A percentile compares a stretch with the other conserved stretches of the same genome.
phyloP scores from a whole-genome alignment of 2,329 filamentous ascomycete species.

The Pseudogymnoascus sp. region DNA sequence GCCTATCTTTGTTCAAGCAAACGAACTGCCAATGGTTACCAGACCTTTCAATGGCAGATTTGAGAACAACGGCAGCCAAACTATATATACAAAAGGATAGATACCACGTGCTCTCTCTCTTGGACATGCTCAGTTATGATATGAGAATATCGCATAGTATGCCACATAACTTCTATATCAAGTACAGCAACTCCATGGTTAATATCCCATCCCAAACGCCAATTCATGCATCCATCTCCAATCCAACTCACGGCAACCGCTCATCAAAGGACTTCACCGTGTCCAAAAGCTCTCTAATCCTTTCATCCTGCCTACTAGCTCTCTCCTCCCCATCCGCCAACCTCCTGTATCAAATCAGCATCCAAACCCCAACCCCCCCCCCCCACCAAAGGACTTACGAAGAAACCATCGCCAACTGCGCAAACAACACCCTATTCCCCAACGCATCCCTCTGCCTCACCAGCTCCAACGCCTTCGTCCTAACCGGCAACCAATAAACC shows the following conservation, averaged over 20 bases:
- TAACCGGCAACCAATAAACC: slow-evolving; percentile 37
- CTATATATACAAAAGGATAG: background rate
- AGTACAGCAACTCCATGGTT: background rate
- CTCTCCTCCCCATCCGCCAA: slow-evolving; percentile 21
- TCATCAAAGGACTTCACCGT: slow-evolving; percentile 19
- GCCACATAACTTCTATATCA: background rate
- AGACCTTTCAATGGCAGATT: background rate
- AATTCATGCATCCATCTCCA: background rate
- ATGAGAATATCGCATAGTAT: background rate
- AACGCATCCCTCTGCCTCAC: slow-evolving; percentile 38
- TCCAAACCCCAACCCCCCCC: background rate
- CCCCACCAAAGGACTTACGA: slow-evolving; percentile 26
- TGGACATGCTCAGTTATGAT: background rate
- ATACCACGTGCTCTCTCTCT: background rate
- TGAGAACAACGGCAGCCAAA: background rate
- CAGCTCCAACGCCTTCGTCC: slow-evolving; percentile 37
- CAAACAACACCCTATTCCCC: slow-evolving; percentile 38
- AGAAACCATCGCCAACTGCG: slow-evolving; percentile 41
- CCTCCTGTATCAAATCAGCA: slow-evolving; percentile 13
- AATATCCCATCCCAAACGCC: background rate
- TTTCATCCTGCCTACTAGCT: slow-evolving; percentile 17
- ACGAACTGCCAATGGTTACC: background rate
- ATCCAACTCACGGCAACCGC: slow-evolving; percentile 12
- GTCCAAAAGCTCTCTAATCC: slow-evolving; percentile 17
- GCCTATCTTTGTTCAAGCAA: background rate